Conservation (phyloP, 345 rosid species). For the Populus ilicifolia region DNA sequence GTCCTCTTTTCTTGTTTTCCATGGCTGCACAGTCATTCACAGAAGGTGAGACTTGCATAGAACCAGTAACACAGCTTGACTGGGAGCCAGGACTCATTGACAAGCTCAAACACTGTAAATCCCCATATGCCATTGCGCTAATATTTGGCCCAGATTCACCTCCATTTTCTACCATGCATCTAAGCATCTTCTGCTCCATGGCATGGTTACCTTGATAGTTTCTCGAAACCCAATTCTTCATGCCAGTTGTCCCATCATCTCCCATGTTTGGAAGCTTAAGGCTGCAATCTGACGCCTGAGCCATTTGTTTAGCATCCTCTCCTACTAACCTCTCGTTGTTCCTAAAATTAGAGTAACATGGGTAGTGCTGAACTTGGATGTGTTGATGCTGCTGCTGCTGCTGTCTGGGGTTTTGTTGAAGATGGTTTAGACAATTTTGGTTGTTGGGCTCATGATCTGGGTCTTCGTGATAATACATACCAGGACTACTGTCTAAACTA, state of each 20-base stretch:
- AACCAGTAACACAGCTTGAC: constrained; percentile 71
- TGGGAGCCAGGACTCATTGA: constrained; percentile 97
- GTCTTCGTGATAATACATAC: constrained; percentile 41
- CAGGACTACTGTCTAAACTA: constrained; percentile 49
- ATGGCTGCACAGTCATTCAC: constrained; percentile 43
- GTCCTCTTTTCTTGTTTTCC: constrained; percentile 79
- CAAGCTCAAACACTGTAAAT: constrained; percentile 81
- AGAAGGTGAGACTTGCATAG: constrained; percentile 51
- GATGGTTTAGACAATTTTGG: constrained; percentile 30
- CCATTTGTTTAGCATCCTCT: constrained; percentile 23
- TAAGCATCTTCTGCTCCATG: constrained; percentile 43
- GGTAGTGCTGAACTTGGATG: constrained; percentile 33
- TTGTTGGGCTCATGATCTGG: constrained; percentile 35
- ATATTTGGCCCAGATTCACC: constrained; percentile 38
- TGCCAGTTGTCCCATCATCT: constrained; percentile 26
- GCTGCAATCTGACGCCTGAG: constrained; percentile 32
- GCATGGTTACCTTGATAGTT: constrained; percentile 43
- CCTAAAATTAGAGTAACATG: constrained; percentile 38
- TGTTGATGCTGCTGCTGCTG: constrained; percentile 15
- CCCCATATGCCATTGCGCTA: constrained; percentile 59
- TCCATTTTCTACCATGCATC: constrained; percentile 35
- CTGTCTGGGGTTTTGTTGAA: constrained; percentile 33
- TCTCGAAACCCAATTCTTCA: constrained; percentile 43
- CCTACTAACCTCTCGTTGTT: constrained; percentile 38
- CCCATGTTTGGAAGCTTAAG: constrained; percentile 43